These are phyloP conservation scores for Syzygium jambos DNA, from an alignment of 345 rosid genomes.

Conservation along the genomic window DNA sequence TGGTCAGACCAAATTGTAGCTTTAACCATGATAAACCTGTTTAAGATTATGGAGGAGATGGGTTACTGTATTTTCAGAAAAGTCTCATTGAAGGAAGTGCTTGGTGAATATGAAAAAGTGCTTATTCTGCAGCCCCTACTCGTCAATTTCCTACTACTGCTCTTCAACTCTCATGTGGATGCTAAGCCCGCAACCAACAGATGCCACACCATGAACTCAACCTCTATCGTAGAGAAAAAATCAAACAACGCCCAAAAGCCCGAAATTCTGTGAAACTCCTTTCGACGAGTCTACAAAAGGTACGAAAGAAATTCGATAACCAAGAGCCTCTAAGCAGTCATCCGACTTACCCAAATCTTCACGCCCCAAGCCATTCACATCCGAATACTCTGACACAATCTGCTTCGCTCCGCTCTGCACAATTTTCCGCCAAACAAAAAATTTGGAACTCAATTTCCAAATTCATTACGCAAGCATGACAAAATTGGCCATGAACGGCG, in stretches of 20 bases:
- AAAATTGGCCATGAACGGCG: neutral
- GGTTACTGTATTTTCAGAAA: neutral
- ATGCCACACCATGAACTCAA: neutral
- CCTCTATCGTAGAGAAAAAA: neutral
- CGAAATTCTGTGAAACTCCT: neutral
- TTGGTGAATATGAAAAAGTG: neutral
- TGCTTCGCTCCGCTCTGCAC: constrained; percentile 54
- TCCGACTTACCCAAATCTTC: constrained; percentile 49
- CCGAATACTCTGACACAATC: constrained; percentile 43
- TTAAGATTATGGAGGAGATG: neutral
- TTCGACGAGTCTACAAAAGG: neutral
- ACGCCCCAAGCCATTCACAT: constrained; percentile 32
- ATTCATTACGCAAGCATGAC: neutral
- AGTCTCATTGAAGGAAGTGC: neutral
- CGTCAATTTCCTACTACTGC: neutral
- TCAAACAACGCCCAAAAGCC: neutral
- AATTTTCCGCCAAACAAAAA: neutral
- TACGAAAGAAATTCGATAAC: neutral
- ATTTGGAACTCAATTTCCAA: neutral
- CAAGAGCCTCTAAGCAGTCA: neutral
- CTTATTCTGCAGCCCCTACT: neutral
- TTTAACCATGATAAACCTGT: neutral
- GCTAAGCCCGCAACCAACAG: neutral
- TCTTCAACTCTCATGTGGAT: neutral
- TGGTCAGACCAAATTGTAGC: neutral